Conservation (phyloP, 2,329 filamentous ascomycete genomes). For the Colletotrichum sp. region DNA sequence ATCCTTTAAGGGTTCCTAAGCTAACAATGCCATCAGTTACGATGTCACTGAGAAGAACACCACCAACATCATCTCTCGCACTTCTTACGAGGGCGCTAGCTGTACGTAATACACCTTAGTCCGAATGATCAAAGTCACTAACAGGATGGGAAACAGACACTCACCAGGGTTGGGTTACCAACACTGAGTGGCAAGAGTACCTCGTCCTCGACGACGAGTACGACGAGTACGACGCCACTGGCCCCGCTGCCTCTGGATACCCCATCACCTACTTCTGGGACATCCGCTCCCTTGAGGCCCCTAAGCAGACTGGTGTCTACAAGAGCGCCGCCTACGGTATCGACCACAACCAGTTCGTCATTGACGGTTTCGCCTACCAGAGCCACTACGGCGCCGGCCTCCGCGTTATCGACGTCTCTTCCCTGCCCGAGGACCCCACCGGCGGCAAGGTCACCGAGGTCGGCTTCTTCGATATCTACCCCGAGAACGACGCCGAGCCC, state of each 20-base stretch:
- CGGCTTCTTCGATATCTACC: conserved; percentile 51
- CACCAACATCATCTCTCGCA: conserved; percentile 53
- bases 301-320: conserved; percentile 45
- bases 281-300: conserved; percentile 43
- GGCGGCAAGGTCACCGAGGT: conserved; percentile 43
- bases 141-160: conserved; percentile 44
- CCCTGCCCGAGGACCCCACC: conserved; percentile 35
- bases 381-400: conserved; percentile 50
- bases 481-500: conserved; percentile 30
- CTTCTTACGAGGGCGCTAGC: conserved; percentile 54
- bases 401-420: conserved; percentile 36
- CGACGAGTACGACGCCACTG: conserved; percentile 47
- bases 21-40: conserved; percentile 37
- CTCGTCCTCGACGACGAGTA: conserved; percentile 44
- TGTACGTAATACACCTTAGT: background rate
- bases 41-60: conserved; percentile 54
- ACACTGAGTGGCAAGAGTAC: conserved; percentile 43
- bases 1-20: background rate
- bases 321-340: conserved; percentile 38
- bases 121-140: too few species aligned
- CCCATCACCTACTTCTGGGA: conserved; percentile 55
- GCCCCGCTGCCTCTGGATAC: conserved; percentile 40
- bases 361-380: conserved; percentile 47
- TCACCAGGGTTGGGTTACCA: conserved; percentile 58
- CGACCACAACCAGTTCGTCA: conserved; percentile 50